Evolutionary conservation across 169 alveolate species (phyloP).

Genomic region (Theileria orientalis): DNA sequence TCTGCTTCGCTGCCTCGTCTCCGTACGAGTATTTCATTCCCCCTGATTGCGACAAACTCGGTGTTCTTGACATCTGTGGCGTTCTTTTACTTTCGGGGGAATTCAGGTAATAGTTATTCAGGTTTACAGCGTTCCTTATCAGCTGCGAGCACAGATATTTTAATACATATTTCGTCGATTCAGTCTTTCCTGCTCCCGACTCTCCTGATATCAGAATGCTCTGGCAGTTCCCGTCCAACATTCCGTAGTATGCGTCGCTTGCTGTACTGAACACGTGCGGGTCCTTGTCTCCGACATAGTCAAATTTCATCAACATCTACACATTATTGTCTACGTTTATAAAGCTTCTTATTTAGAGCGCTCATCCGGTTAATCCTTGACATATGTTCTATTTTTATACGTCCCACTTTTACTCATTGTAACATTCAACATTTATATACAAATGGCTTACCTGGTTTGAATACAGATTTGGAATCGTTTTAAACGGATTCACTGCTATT

Average conservation of each 20-base stretch:
- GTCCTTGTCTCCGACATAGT: conserved; percentile 49
- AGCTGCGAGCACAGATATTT: conserved; percentile 85
- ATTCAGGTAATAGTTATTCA: neutral
- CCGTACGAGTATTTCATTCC: neutral
- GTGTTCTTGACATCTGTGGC: neutral
- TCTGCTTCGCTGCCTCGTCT: conserved; percentile 3
- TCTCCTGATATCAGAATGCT: conserved; percentile 97
- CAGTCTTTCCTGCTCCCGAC: conserved; percentile 99
- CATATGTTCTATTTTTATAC: neutral
- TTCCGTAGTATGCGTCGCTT: conserved; percentile 88
- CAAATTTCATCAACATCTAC: conserved; percentile 56
- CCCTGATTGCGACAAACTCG: no score
- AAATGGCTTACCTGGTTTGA: conserved; percentile 49
- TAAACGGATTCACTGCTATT: conserved; percentile 96
- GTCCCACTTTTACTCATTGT: no score
- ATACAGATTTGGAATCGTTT: conserved; percentile 72
- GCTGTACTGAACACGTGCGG: conserved; percentile 96
- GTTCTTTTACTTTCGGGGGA: neutral
- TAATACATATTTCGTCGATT: conserved; percentile 95
- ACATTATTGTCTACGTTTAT: neutral
- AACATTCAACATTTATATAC: neutral
- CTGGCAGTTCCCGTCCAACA: conserved; percentile 86
- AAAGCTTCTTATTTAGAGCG: neutral
- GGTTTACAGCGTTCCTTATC: neutral
- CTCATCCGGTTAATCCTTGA: neutral